Evolutionary conservation across 257 asterid genomes (phyloP).

Genomic region (Solanum phureja): DNA sequence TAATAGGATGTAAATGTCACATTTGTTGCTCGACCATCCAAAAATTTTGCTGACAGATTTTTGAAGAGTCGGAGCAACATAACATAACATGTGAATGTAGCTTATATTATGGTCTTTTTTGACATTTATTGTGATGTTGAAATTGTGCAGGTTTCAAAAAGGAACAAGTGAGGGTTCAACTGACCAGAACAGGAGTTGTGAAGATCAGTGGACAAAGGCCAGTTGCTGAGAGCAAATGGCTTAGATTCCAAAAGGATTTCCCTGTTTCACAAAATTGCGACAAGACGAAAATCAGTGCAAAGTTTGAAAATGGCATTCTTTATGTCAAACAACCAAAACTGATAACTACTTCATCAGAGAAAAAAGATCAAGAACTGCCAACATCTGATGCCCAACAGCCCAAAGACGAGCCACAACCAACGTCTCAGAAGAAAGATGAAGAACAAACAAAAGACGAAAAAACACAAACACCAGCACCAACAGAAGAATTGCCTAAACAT

Average conservation of each 20-base stretch:
- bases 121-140: no score
- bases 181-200: constrained; percentile 20
- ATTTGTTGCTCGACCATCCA: neutral
- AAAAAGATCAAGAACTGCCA: constrained; percentile 13
- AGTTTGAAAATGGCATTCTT: constrained; percentile 46
- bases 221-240: constrained; percentile 14
- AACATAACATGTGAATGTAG: neutral
- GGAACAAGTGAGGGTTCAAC: constrained; percentile 55
- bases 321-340: constrained; percentile 47
- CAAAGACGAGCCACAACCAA: neutral
- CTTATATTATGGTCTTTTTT: neutral
- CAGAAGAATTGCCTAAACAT: constrained; percentile 1
- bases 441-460: neutral
- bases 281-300: constrained; percentile 42
- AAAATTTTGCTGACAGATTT: neutral
- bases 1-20: neutral
- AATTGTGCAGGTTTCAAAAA: constrained; percentile 39
- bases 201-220: constrained; percentile 51
- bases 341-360: constrained; percentile 15
- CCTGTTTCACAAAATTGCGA: constrained; percentile 39
- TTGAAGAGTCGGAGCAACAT: neutral
- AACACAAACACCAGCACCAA: neutral
- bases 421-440: neutral
- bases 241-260: constrained; percentile 42
- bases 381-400: neutral